Conservation (phyloP, 805 yeast genomes). For the Clavispora phyllophila region DNA sequence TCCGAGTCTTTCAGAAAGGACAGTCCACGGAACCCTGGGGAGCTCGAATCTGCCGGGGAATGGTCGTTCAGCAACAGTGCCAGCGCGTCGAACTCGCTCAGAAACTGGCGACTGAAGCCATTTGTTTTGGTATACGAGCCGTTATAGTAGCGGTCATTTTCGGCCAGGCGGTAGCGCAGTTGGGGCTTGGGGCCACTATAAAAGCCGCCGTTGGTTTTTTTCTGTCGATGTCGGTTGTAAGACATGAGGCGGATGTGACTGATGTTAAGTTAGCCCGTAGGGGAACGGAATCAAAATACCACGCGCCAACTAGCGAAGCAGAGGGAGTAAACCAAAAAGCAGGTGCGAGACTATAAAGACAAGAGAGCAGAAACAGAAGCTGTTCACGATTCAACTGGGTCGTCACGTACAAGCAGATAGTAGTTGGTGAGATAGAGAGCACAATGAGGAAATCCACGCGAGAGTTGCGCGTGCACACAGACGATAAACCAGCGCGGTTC, state of each 20-base stretch:
- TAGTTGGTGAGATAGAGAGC: neutral
- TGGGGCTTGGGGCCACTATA: neutral
- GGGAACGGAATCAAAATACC: neutral
- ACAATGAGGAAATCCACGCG: neutral
- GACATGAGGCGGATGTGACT: neutral
- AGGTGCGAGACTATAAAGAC: neutral
- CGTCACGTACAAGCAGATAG: neutral
- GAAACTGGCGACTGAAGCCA: neutral
- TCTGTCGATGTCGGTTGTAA: neutral
- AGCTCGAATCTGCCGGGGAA: neutral
- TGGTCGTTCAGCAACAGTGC: neutral
- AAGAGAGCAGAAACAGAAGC: neutral
- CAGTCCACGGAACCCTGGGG: neutral
- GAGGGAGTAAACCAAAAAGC: no score
- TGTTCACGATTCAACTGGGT: neutral
- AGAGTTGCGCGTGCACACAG: neutral
- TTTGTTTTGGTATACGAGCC: neutral
- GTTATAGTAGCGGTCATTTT: neutral
- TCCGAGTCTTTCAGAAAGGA: neutral
- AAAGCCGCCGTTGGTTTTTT: neutral
- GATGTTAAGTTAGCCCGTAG: neutral
- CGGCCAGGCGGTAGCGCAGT: neutral
- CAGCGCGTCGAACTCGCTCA: neutral
- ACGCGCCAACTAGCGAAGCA: no score
- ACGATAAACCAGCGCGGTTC: no score